Base-by-base conservation (phyloP, 495 filamentous ascomycete genomes). In the Hyaloscypha hepaticicola region DNA sequence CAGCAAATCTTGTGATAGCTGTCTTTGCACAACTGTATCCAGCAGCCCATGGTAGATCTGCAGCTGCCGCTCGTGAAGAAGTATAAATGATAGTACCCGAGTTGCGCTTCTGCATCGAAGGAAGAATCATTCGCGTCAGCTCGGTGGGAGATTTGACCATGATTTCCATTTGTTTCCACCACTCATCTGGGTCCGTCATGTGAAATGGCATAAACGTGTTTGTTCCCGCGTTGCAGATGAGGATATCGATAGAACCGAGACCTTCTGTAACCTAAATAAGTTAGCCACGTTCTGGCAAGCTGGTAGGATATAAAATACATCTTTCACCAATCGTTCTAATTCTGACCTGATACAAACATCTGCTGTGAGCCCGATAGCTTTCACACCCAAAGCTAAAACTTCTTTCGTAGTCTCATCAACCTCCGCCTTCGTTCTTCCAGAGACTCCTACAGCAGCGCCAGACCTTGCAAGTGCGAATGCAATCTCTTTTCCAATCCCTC, bases 401-500 rank as follows among this genome's bases (percentile, higher is more conserved):
- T 66, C 64, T 31, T 66, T 51, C 4, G 52, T 58, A 21, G 64
- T 66, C 41, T 57, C 25, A 19, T 62, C 53, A 33, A 62, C 64
- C 21, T 62, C 33, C 38, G 21, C 21, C 21, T 57, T 14, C 8
- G 64, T 66, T 58, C 64, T 60, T 5, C 64, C 64, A 6, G 58
- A 92, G 74, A 93, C 83, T 33, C 88, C 82, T 25, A 93, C 86
- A 56, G 82, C 85, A 52, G 87, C 87, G 8, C 88, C 88, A 69
- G 87, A 86, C 69, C 82, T 83, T 66, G 84, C 89, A 50, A 93
- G 86, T 74, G 91, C 90, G 16, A 91, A 79, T 38, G 88, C 90
- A 64, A 90, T 89, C 26, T 87, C 88, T 21, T 83, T 79, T 58
- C 90, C 90, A 71, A 93, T 91, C 48, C 88, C 88, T 26, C 88